Base-by-base conservation (phyloP, 106 monocot species). In the Posidonia australis region DNA sequence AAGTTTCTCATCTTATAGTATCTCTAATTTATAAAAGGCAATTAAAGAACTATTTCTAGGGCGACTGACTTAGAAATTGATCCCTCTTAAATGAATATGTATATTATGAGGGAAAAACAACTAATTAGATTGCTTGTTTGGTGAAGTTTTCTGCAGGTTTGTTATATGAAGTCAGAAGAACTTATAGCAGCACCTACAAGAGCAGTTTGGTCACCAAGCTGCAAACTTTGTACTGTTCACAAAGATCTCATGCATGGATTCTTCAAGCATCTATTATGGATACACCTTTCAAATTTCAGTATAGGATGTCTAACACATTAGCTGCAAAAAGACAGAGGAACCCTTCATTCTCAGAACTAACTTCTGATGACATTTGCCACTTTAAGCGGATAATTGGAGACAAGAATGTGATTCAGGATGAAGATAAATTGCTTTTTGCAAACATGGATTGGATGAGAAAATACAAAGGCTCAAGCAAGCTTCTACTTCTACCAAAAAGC, bases 361-460 rank as follows among this genome's bases (percentile, higher is more conserved):
- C 74, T 31, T 68, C 78, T 67, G 82, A 85, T 62, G 96, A 96
- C 63, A 68, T 96, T 51, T 51, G 31, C 49, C 67, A 82, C 53
- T 96, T 96, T 65, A 81, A 74, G 70, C 69, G 76, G 24, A 76
- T 96, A 32, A 72, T 96, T 58, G 90, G 82, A 18, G 80, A 87
- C 1, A 90, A 81, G 61, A 80, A 61, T 82, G 90, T 89, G 44
- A 69, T 96, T 74, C 84, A 96, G 71, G 96, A 90, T 73, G 81
- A 86, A 69, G 90, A 96, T 62, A 84, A 84, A 69, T 72, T 96
- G 42, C 51, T 69, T 23, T 72, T 74, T 76, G 90, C 96, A 70
- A 96, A 96, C 80, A 25, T 67, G 25, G 96, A 96, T 76, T 96
- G 96, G 96, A 83, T 90, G 90, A 47, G 70, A 32, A 96, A 87